Evolutionary conservation across 2,329 filamentous ascomycete species (phyloP).

Genomic region (Fusarium sp.): DNA sequence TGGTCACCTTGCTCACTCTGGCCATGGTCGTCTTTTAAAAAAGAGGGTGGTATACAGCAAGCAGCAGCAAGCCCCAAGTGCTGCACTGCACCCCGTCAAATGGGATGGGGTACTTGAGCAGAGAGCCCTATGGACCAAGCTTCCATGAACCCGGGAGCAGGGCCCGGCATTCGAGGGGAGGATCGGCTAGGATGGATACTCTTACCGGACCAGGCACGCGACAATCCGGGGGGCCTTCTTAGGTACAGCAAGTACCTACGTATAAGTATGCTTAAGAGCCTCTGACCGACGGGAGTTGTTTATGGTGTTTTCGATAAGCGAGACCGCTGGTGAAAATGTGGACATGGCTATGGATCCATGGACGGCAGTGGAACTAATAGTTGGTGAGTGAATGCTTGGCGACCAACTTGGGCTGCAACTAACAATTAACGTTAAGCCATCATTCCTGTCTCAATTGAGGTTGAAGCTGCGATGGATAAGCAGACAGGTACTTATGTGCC

Average conservation of each 20-base stretch:
- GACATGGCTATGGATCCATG: slow-evolving; percentile 1
- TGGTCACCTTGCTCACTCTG: background rate
- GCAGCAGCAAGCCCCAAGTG: background rate
- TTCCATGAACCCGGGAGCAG: slow-evolving; percentile 7
- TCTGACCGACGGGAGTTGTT: background rate
- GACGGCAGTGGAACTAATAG: background rate
- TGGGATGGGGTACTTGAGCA: too few relatives aligned
- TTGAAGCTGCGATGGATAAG: background rate
- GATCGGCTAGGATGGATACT: background rate
- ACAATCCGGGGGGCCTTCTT: background rate
- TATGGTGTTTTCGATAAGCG: background rate
- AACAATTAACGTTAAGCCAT: background rate
- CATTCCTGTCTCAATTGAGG: background rate
- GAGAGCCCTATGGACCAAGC: background rate
- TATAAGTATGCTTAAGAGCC: background rate
- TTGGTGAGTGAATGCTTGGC: background rate
- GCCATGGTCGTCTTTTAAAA: background rate
- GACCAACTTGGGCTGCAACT: background rate
- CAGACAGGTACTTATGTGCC: background rate
- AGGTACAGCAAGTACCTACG: background rate
- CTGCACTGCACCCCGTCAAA: background rate
- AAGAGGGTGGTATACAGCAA: slow-evolving; percentile 10
- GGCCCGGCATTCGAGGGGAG: slow-evolving; percentile 1
- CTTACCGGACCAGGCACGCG: slow-evolving; percentile 3
- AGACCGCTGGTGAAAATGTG: background rate